Base-by-base conservation (phyloP, 2,329 filamentous ascomycete genomes). In the Chrysoporthe cubensis region DNA sequence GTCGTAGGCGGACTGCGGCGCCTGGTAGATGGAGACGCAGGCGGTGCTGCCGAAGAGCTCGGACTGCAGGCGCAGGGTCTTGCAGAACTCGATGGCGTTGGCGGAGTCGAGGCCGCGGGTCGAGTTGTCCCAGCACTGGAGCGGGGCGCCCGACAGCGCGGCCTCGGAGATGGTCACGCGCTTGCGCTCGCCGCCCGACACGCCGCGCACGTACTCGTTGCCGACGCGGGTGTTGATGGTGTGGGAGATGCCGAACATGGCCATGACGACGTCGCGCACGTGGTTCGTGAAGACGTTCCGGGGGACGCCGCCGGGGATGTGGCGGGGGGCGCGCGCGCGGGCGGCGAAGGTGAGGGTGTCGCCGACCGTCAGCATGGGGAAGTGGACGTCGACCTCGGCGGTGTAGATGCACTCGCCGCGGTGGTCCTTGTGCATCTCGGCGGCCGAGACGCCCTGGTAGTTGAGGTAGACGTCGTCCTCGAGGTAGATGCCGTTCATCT, bases 401-500 rank as follows among this genome's bases (percentile, higher is more conserved):
- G 91, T 94, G 80, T 96, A 96, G 76, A 96, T 94, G 70, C 91
- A 91, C 79, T 96, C 93, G 71, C 93, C 93, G 40, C 91, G 89
- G 80, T 95, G 94, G 70, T 87, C 83, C 13, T 87, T 87, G 79
- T 91, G 88, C 91, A 96, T 95, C 75, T 93, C 87, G 74, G 91
- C 80, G 66, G 91, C 85, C 2, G 87, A 81, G 74, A 93, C 84
- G 72, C 89, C 91, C 77, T 96, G 91, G 75, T 96, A 97, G 80
- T 96, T 95, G 75, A 97, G 88, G 70, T 92, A 88, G 0, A 91
- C 90, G 13, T 82, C 80, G 3, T 90, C 80, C 60, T 93, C 91
- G 16, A 96, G 83, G 72, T 86, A 88, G 73, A 96, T 89, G 63
- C 93, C 93, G 72, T 94, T 90, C 32, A 91, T 92, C 78, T 96